Percentiles rank a stretch among this genome's conserved stretches.
Conservation (phyloP, 139 green algal genomes). For the Chlamydomonas sp. region DNA sequence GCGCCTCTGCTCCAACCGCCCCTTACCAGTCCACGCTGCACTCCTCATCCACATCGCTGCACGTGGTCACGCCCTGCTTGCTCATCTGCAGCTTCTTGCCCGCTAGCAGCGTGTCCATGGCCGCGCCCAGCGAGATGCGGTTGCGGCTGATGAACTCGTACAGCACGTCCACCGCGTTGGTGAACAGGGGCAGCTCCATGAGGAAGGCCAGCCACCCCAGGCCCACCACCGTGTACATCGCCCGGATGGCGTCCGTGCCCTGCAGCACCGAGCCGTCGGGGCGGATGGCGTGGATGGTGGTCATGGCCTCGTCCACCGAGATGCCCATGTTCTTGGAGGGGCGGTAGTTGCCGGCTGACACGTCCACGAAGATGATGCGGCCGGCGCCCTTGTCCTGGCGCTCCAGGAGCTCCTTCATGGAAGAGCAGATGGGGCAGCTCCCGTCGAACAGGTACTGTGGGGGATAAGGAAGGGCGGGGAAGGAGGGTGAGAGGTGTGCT, state of each 20-base stretch:
- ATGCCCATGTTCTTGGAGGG: conserved; percentile 65
- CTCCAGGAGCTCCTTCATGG: conserved; percentile 69
- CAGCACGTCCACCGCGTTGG: conserved; percentile 60
- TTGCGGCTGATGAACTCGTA: conserved; percentile 80
- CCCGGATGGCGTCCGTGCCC: conserved; percentile 72
- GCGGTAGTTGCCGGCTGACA: conserved; percentile 58
- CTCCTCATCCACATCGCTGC: conserved; percentile 60
- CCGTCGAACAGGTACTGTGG: conserved; percentile 81
- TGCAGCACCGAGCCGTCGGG: conserved; percentile 64
- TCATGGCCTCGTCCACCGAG: conserved; percentile 75
- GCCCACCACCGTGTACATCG: conserved; percentile 71
- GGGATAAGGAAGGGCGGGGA: neutral
- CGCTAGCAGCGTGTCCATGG: conserved; percentile 23
- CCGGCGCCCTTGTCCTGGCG: conserved; percentile 45
- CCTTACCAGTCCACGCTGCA: conserved; percentile 49
- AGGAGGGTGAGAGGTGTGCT: too few relatives aligned
- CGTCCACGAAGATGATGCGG: conserved; percentile 70
- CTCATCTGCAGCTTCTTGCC: conserved; percentile 46
- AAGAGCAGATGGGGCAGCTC: conserved; percentile 75
- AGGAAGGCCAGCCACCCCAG: conserved; percentile 77
- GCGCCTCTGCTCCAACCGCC: neutral
- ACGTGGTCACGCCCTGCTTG: conserved; percentile 61
- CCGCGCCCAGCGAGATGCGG: conserved; percentile 57
- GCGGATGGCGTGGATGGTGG: conserved; percentile 80
- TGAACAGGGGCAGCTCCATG: conserved; percentile 69